Base-by-base conservation (phyloP, 768 basidiomycete species). In the Russula sp. region DNA sequence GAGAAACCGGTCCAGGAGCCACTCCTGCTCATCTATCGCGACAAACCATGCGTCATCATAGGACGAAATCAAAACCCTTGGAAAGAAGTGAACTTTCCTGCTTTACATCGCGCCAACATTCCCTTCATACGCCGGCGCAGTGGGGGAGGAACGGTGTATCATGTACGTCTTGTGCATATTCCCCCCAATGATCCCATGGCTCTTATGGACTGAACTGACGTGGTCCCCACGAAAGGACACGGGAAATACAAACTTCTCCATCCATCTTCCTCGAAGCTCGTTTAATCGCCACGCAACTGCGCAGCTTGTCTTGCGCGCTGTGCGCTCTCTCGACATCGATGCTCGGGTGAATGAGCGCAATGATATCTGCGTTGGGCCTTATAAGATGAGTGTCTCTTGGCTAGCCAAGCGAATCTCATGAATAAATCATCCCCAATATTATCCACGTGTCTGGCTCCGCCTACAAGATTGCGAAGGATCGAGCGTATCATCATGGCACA, bases 21-120 rank as follows among this genome's bases (percentile, higher is more conserved):
- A 1, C 79, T 95, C 48, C 80, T 99, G 22, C 81, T 97, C 52
- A 75, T 99, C 60, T 99, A 98, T 74, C 85, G 92, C 34, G 90
- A 98, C 72, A 73, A 76, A 0, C 92, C 94, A 3, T 94, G 94
- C 71, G 92, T 98, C 20, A 82, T 99, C 59, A 92, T 98, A 60
- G 96, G 96, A 0, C 80, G 96, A 58, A 95, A 98, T 73, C 97
- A 99, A 78, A 98, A 97, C 69, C 96, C 95, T 18, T 98, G 96
- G 96, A 97, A 93, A 73, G 96, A 99, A 72, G 86, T 94, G 69
- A 95, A 96, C 70, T 81, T 95, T 55, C 65, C 72, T 7, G 80
- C 83, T 1, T 78, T 94, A 7, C 74, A 76, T 13, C 62, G 74
- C 49, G 74, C 78, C 2, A 79, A 78, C 5, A 80, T 94, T 20